A percentile compares a stretch with the other conserved stretches of the same genome.
These are phyloP conservation scores for Martiniozyma abietophila DNA, from an alignment of 805 yeast species.

Conservation along the genomic window DNA sequence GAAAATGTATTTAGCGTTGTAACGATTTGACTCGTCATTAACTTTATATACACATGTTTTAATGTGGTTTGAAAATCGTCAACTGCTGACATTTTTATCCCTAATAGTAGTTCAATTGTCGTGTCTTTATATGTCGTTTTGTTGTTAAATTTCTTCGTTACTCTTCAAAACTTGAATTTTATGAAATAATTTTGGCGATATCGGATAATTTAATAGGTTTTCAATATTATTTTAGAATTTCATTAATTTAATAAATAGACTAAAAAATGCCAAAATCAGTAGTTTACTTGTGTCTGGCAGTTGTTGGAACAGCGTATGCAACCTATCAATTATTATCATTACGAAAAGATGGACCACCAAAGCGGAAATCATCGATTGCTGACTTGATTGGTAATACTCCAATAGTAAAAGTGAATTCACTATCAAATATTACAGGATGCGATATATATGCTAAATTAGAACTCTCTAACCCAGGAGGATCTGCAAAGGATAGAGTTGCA, in stretches of 20 bases:
- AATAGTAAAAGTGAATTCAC: constrained; percentile 59
- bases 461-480: constrained; percentile 83
- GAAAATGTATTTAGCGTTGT: constrained; percentile 7
- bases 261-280: constrained; percentile 7
- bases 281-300: constrained; percentile 4
- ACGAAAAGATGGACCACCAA: constrained; percentile 7
- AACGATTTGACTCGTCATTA: constrained; percentile 1
- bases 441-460: constrained; percentile 84
- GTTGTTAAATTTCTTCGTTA: no score
- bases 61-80: no score
- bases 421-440: constrained; percentile 67
- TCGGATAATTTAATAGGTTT: no score
- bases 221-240: no score
- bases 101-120: no score
- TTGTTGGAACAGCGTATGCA: constrained; percentile 7
- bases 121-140: no score
- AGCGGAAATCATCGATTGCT: constrained; percentile 15
- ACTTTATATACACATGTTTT: background rate
- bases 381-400: constrained; percentile 91
- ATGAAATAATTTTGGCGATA: no score
- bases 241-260: no score
- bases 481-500: constrained; percentile 94
- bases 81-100: no score
- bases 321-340: constrained; percentile 1
- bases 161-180: no score